phyloP scores from a whole-genome alignment of 2,329 filamentous ascomycete genomes.

The Botrytis galanthina region DNA sequence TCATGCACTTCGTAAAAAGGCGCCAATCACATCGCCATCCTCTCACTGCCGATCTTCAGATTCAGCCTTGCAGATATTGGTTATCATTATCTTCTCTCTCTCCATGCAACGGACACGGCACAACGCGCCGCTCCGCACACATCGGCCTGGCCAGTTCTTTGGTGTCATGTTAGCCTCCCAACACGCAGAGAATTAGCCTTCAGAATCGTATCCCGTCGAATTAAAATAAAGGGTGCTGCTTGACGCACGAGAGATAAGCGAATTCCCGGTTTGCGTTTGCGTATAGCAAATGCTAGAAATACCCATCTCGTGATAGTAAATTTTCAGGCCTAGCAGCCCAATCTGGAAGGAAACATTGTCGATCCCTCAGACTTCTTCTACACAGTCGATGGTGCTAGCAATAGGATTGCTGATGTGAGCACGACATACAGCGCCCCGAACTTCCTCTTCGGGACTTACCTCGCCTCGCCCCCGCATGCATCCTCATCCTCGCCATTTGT shows the following conservation, averaged over 20 bases:
- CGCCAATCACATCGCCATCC: not conserved
- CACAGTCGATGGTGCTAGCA: not conserved
- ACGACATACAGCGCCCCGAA: not conserved
- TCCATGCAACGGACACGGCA: not conserved
- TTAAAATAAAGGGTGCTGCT: not conserved
- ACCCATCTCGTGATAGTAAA: not conserved
- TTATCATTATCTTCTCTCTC: not conserved
- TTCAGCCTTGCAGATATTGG: conserved; percentile 11
- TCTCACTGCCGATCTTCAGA: not conserved
- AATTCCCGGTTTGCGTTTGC: not conserved
- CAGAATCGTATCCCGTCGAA: not conserved
- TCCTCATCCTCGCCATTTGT: not conserved
- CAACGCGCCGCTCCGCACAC: not conserved
- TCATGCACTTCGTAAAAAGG: not conserved
- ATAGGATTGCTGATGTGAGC: conserved; percentile 10
- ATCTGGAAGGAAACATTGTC: not conserved
- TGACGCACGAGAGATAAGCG: not conserved
- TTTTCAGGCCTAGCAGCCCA: not conserved
- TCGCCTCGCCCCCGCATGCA: not conserved
- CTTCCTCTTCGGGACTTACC: not conserved
- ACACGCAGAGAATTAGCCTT: not conserved
- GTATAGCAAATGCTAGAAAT: not conserved
- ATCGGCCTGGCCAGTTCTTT: not conserved
- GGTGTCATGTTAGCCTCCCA: not conserved
- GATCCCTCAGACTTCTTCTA: not conserved